Conservation (phyloP, 1,284 basidiomycete genomes). For the Polyporus tsugae region DNA sequence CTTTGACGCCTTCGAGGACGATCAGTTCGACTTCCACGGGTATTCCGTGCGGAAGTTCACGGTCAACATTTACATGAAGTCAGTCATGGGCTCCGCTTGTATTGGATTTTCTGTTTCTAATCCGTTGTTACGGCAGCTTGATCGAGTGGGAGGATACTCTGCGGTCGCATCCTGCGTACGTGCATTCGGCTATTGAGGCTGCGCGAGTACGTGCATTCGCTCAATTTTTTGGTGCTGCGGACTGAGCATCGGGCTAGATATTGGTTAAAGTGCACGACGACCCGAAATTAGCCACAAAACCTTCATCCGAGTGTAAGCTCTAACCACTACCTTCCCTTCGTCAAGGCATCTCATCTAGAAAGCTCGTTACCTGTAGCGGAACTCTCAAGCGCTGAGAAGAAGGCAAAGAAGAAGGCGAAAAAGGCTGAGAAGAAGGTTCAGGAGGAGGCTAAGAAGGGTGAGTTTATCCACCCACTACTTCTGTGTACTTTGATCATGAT, state of each 20-base stretch:
- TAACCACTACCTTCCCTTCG: background rate
- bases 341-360: background rate
- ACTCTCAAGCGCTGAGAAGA: conserved; percentile 79
- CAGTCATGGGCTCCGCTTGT: conserved; percentile 20
- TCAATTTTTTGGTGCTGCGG: background rate
- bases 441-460: conserved; percentile 71
- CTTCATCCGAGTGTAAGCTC: conserved; percentile 47
- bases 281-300: conserved; percentile 62
- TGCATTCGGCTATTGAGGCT: conserved; percentile 78
- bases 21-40: conserved; percentile 98
- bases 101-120: background rate
- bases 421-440: conserved; percentile 80
- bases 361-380: conserved; percentile 38
- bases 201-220: conserved; percentile 56
- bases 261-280: conserved; percentile 82
- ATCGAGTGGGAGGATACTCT: conserved; percentile 87
- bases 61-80: conserved; percentile 87
- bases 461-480: conserved; percentile 14
- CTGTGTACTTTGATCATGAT: background rate
- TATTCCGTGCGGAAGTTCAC: conserved; percentile 94
- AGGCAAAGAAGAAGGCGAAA: conserved; percentile 91
- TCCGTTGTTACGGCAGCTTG: conserved; percentile 56
- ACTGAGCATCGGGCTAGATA: conserved; percentile 56
- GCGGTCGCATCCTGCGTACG: conserved; percentile 78
- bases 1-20: conserved; percentile 92